These are phyloP conservation scores for Cladosporium sp. DNA, from an alignment of 2,329 filamentous ascomycete genomes.

Conservation along the genomic window DNA sequence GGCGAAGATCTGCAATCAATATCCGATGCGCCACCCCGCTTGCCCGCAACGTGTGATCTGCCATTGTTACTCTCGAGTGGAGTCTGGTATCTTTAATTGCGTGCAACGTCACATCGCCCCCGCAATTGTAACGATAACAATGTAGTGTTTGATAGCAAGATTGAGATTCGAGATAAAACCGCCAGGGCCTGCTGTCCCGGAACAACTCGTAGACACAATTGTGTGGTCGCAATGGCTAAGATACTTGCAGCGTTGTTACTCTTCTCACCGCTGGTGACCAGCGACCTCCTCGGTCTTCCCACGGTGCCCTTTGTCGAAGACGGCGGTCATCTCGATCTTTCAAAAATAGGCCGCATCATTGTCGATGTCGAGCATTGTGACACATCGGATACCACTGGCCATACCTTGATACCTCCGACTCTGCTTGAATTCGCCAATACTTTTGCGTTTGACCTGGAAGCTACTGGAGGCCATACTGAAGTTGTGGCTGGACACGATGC, in stretches of 20 bases:
- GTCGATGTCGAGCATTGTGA: slow-evolving; percentile 48
- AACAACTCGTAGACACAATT: background rate
- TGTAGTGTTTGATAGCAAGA: background rate
- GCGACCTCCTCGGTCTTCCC: slow-evolving; percentile 22
- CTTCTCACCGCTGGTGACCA: background rate
- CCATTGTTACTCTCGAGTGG: slow-evolving; percentile 9
- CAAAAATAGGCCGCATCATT: slow-evolving; percentile 36
- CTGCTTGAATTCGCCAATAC: slow-evolving; percentile 50
- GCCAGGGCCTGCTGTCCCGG: background rate
- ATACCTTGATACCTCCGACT: slow-evolving; percentile 55
- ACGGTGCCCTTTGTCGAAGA: slow-evolving; percentile 22
- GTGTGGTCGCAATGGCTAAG: background rate
- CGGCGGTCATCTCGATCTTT: slow-evolving; percentile 12
- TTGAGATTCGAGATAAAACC: background rate
- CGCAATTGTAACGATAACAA: slow-evolving; percentile 6
- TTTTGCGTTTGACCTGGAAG: slow-evolving; percentile 44
- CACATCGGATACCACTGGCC: slow-evolving; percentile 46
- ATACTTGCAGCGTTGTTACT: background rate
- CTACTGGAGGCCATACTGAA: slow-evolving; percentile 13
- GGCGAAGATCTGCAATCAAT: slow-evolving; percentile 7
- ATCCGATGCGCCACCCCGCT: background rate
- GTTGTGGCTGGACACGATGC: background rate
- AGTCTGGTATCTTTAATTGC: background rate
- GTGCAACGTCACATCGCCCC: slow-evolving; percentile 14
- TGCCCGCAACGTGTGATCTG: slow-evolving; percentile 6